A percentile compares a stretch with the other conserved stretches of the same genome.
phyloP scores from a whole-genome alignment of 306 rosid genomes.

The Dryas drummondii region DNA sequence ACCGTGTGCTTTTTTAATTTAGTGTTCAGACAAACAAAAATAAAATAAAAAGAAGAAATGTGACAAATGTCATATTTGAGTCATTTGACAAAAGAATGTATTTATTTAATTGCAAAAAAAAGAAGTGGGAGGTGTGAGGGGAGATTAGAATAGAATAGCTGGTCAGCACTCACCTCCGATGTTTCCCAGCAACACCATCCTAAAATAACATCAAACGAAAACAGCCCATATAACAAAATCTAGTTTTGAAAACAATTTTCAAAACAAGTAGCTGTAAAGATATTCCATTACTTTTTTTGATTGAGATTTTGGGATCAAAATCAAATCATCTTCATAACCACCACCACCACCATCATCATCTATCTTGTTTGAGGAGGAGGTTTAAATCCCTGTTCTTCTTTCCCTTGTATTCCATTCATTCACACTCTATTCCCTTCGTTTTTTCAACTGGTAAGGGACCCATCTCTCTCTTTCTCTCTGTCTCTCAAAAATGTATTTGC shows the following conservation, averaged over 20 bases:
- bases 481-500: background rate
- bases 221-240: slow-evolving; percentile 5
- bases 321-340: background rate
- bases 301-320: background rate
- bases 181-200: slow-evolving; percentile 72
- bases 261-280: slow-evolving; percentile 22
- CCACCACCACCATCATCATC: background rate
- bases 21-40: background rate
- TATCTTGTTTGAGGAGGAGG: background rate
- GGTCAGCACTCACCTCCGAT: slow-evolving; percentile 81
- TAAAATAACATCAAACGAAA: slow-evolving; percentile 51
- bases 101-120: background rate
- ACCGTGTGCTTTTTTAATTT: background rate
- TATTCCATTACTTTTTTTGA: background rate
- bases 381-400: background rate
- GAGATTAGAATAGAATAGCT: slow-evolving; percentile 31
- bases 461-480: slow-evolving; percentile 17
- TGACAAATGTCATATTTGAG: too few relatives aligned
- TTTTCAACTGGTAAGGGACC: slow-evolving; percentile 25
- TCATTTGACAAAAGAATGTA: background rate
- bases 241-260: background rate
- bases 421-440: background rate
- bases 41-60: background rate
- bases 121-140: background rate
- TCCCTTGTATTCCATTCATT: slow-evolving; percentile 1